Evolutionary conservation across 441 rosid species (phyloP).

Genomic region (Aquilaria agallochum): DNA sequence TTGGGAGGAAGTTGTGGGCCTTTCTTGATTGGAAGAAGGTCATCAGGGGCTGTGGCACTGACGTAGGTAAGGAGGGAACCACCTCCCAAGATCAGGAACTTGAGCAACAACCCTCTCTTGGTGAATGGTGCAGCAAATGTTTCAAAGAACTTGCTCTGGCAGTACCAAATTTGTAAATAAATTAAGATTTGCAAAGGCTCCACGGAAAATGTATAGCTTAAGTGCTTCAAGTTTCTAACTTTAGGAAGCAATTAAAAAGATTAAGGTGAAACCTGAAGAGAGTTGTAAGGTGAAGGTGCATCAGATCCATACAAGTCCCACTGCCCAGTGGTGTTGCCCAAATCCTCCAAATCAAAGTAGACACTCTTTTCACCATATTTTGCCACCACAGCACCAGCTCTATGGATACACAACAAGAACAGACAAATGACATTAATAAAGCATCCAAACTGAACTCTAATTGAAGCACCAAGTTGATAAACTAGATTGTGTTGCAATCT

Average conservation of each 20-base stretch:
- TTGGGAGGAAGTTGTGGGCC: slow-evolving; percentile 92
- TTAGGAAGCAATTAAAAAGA: background rate
- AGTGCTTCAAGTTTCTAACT: background rate
- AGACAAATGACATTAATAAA: background rate
- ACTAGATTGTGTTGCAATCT: background rate
- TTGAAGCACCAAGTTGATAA: background rate
- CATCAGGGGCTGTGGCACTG: slow-evolving; percentile 67
- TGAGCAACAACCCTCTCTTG: slow-evolving; percentile 91
- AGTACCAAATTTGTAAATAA: slow-evolving; percentile 6
- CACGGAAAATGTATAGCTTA: background rate
- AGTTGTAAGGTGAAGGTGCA: slow-evolving; percentile 95
- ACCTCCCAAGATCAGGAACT: slow-evolving; percentile 89
- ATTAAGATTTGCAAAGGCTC: background rate
- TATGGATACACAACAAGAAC: slow-evolving; percentile 11
- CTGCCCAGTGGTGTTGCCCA: slow-evolving; percentile 95
- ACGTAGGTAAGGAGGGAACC: slow-evolving; percentile 72
- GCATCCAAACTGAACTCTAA: slow-evolving; percentile 2
- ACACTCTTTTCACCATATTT: slow-evolving; percentile 97
- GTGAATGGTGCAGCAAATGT: slow-evolving; percentile 93
- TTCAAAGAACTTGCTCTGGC: slow-evolving; percentile 99
- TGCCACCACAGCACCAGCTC: slow-evolving; percentile 74
- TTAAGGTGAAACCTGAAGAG: slow-evolving; percentile 64
- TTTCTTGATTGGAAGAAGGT: slow-evolving; percentile 81
- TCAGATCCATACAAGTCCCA: slow-evolving; percentile 98
- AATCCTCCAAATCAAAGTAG: slow-evolving; percentile 91